phyloP scores from a whole-genome alignment of 2,329 filamentous ascomycete genomes.

The Clonostachys sp. region DNA sequence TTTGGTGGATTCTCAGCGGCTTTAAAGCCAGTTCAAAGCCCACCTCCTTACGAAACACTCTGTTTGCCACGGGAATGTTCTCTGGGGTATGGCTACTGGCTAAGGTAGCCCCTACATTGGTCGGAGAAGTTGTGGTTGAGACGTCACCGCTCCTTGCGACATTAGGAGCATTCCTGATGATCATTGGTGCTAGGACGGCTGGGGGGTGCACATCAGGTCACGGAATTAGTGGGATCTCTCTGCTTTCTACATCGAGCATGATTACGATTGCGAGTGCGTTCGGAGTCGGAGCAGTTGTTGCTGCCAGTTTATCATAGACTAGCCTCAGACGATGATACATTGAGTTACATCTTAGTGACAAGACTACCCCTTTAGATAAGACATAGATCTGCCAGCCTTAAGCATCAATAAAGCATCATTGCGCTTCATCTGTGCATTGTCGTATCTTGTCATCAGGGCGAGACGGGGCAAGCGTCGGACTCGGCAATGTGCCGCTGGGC shows the following conservation, averaged over 20 bases:
- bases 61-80: constrained; percentile 3
- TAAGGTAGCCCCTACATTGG: neutral
- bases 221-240: constrained; percentile 6
- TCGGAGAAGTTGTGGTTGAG: neutral
- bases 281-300: neutral
- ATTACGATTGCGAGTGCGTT: constrained; percentile 5
- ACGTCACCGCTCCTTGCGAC: neutral
- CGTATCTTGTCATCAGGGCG: too few species aligned
- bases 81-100: constrained; percentile 1
- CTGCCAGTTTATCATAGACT: too few species aligned
- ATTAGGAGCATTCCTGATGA: constrained; percentile 4
- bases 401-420: too few species aligned
- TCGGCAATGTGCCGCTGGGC: too few species aligned
- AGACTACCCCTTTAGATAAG: too few species aligned
- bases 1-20: constrained; percentile 2
- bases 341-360: too few species aligned
- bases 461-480: too few species aligned
- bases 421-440: too few species aligned
- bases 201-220: constrained; percentile 7
- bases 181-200: constrained; percentile 4
- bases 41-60: neutral
- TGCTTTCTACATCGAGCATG: constrained; percentile 2
- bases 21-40: neutral
- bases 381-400: too few species aligned
- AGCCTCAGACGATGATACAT: too few species aligned